Conservation (phyloP, 345 rosid genomes). For the Populus davidiana region DNA sequence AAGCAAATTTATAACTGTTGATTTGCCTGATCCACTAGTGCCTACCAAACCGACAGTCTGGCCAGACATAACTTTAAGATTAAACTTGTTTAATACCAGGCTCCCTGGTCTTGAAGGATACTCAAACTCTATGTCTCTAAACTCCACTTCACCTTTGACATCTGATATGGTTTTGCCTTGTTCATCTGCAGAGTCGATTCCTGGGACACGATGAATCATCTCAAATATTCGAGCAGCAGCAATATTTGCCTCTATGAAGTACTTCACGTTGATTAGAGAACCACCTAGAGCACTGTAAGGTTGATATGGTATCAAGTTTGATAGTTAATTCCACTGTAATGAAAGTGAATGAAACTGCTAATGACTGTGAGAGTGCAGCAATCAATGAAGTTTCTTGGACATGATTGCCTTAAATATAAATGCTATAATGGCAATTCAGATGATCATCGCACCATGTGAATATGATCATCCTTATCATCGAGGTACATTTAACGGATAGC, state of each 20-base stretch:
- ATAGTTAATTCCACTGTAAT: neutral
- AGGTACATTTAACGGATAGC: neutral
- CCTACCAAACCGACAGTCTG: constrained; percentile 53
- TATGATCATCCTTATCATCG: neutral
- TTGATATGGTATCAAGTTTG: neutral
- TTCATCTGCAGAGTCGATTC: constrained; percentile 32
- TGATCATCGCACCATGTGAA: neutral
- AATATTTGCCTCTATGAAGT: constrained; percentile 37
- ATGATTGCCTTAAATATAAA: neutral
- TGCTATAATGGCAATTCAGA: neutral
- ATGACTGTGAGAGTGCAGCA: neutral
- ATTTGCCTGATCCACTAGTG: constrained; percentile 58
- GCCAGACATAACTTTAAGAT: constrained; percentile 44
- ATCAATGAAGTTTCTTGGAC: neutral
- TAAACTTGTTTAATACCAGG: constrained; percentile 35
- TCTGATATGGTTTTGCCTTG: constrained; percentile 36
- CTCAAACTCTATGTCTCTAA: constrained; percentile 44
- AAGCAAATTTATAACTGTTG: constrained; percentile 48
- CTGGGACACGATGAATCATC: constrained; percentile 43
- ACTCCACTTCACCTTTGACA: constrained; percentile 45
- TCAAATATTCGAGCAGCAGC: constrained; percentile 35
- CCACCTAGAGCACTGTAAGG: constrained; percentile 1
- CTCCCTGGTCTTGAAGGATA: constrained; percentile 49
- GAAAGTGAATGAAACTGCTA: neutral
- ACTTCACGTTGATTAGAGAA: constrained; percentile 14